Conservation (phyloP, 345 rosid species). For the Noccaea caerulescens region DNA sequence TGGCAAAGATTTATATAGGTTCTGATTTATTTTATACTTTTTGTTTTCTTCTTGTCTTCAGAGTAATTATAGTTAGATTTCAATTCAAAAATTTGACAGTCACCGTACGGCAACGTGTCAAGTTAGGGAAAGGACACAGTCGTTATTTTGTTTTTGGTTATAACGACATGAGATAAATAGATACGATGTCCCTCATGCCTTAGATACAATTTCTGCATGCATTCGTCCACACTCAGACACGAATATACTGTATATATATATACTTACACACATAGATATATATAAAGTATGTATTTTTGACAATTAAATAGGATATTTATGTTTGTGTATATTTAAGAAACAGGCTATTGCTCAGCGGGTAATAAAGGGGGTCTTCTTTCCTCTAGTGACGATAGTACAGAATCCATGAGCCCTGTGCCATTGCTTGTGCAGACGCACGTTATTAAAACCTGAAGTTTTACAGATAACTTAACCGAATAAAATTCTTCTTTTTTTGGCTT, state of each 20-base stretch:
- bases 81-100: constrained; percentile 18
- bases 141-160: constrained; percentile 31
- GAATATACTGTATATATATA: not conserved
- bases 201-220: constrained; percentile 33
- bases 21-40: not conserved
- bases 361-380: constrained; percentile 28
- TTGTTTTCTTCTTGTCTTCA: constrained; percentile 7
- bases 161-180: constrained; percentile 38
- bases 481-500: not conserved
- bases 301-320: constrained; percentile 1
- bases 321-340: not conserved
- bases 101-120: constrained; percentile 47
- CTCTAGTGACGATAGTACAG: constrained; percentile 41
- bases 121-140: constrained; percentile 35
- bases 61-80: constrained; percentile 38
- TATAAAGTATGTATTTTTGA: not conserved
- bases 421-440: constrained; percentile 42
- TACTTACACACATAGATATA: not conserved
- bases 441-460: constrained; percentile 30
- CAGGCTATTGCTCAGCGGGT: constrained; percentile 37
- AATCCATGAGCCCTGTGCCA: constrained; percentile 47
- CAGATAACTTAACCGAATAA: constrained; percentile 2
- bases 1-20: constrained; percentile 27
- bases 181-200: constrained; percentile 30
- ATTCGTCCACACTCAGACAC: constrained; percentile 1